Conservation (phyloP, 345 rosid genomes). For the thale cress (Arabidopsis thaliana) region DNA sequence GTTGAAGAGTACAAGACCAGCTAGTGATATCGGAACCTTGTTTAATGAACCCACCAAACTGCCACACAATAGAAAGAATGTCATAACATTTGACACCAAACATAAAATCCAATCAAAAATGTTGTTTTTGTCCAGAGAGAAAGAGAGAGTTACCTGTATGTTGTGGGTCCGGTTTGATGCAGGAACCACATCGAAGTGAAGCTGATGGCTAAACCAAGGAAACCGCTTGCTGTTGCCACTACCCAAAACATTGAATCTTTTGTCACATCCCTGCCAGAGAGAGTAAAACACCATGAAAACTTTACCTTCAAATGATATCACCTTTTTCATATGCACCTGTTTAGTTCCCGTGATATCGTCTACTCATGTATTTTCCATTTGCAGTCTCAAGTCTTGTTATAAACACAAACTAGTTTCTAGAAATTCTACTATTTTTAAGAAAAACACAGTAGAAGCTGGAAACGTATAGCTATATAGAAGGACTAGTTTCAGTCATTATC, state of each 20-base stretch:
- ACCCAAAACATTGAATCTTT: constrained; percentile 84
- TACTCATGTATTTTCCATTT: constrained; percentile 1
- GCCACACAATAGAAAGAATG: constrained; percentile 14
- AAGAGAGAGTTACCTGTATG: constrained; percentile 63
- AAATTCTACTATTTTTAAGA: background rate
- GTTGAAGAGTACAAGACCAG: constrained; percentile 75
- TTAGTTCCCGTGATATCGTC: background rate
- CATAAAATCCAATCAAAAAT: background rate
- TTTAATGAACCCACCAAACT: constrained; percentile 91
- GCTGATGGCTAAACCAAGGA: constrained; percentile 90
- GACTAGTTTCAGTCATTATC: constrained; percentile 9
- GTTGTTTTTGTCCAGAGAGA: background rate
- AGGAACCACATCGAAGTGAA: constrained; percentile 98
- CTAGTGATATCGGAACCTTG: constrained; percentile 87
- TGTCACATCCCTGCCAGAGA: constrained; percentile 64
- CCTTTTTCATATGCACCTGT: background rate
- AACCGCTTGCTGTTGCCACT: constrained; percentile 81
- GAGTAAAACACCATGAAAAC: background rate
- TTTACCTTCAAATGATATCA: background rate
- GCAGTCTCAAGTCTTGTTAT: background rate
- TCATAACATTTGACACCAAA: background rate
- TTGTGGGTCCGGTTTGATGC: constrained; percentile 94
- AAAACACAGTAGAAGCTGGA: constrained; percentile 10
- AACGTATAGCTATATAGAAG: constrained; percentile 5
- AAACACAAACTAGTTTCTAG: background rate